phyloP scores from a whole-genome alignment of 176 grass and related monocot genomes.

The Cenchrus americanus region DNA sequence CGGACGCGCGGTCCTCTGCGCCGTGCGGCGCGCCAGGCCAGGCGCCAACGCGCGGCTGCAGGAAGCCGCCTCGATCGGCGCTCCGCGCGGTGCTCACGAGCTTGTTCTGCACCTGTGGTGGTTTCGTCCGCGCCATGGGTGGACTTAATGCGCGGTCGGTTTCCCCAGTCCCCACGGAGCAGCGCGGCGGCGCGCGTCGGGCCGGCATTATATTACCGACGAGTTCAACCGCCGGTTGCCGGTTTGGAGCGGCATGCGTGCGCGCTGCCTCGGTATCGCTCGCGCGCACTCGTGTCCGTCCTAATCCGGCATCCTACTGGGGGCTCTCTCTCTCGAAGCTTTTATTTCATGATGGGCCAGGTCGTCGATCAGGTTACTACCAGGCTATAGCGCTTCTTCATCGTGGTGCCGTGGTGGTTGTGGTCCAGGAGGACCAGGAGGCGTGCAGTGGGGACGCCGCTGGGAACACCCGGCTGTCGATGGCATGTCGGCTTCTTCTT shows the following conservation, averaged over 20 bases:
- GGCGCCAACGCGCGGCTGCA: neutral
- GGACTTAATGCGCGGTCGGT: neutral
- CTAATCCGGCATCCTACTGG: neutral
- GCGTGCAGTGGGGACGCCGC: neutral
- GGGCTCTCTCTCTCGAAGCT: neutral
- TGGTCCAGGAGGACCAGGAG: neutral
- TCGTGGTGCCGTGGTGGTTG: neutral
- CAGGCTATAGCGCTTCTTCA: neutral
- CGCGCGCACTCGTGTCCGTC: neutral
- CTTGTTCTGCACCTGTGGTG: no score
- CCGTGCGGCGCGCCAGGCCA: neutral
- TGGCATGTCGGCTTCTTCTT: conserved; percentile 40
- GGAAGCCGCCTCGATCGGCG: no score
- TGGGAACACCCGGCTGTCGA: neutral
- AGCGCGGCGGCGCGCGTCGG: neutral
- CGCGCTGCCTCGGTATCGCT: no score
- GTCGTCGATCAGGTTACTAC: neutral
- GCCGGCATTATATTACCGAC: neutral
- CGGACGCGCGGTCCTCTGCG: neutral
- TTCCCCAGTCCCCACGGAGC: neutral
- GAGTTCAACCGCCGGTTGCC: neutral
- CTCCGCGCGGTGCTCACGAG: no score
- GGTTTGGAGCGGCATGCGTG: neutral
- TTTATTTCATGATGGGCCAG: neutral
- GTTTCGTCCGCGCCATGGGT: no score